Percentiles rank a stretch among this genome's conserved stretches.
phyloP scores from a whole-genome alignment of 164 flowering plant species.

The Magnolia kwangsiensis region DNA sequence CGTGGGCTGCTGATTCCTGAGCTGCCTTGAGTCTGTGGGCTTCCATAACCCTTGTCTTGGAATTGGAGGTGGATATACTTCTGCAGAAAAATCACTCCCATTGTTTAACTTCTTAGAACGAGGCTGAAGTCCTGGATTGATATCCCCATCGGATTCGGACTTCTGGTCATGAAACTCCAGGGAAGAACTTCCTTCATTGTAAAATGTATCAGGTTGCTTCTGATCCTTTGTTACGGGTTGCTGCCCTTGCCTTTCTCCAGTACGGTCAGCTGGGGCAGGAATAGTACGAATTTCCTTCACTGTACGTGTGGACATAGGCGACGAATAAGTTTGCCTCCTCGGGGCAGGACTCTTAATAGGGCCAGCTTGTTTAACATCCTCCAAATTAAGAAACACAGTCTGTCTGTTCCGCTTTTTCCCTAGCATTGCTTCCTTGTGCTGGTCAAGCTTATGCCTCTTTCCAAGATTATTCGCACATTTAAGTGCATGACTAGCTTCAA shows the following conservation, averaged over 20 bases:
- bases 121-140: slow-evolving; percentile 38
- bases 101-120: slow-evolving; percentile 51
- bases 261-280: slow-evolving; percentile 45
- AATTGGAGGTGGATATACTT: slow-evolving; percentile 35
- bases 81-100: slow-evolving; percentile 46
- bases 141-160: slow-evolving; percentile 65
- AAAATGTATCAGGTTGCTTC: slow-evolving; percentile 48
- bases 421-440: slow-evolving; percentile 78
- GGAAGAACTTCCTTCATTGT: slow-evolving; percentile 40
- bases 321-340: slow-evolving; percentile 56
- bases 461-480: slow-evolving; percentile 60
- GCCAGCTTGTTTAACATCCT: slow-evolving; percentile 90
- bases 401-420: slow-evolving; percentile 89
- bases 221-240: slow-evolving; percentile 44
- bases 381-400: slow-evolving; percentile 83
- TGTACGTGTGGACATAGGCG: slow-evolving; percentile 49
- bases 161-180: slow-evolving; percentile 55
- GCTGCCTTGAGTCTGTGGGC: slow-evolving; percentile 49
- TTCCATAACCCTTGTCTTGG: slow-evolving; percentile 76
- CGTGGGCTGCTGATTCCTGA: slow-evolving; percentile 38
- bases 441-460: slow-evolving; percentile 73
- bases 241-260: slow-evolving; percentile 56
- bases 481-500: slow-evolving; percentile 72
- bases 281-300: slow-evolving; percentile 53
- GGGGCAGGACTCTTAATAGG: slow-evolving; percentile 72